These are phyloP conservation scores for Emericellopsis cladophorae DNA, from an alignment of 2,329 filamentous ascomycete species.

Conservation along the genomic window DNA sequence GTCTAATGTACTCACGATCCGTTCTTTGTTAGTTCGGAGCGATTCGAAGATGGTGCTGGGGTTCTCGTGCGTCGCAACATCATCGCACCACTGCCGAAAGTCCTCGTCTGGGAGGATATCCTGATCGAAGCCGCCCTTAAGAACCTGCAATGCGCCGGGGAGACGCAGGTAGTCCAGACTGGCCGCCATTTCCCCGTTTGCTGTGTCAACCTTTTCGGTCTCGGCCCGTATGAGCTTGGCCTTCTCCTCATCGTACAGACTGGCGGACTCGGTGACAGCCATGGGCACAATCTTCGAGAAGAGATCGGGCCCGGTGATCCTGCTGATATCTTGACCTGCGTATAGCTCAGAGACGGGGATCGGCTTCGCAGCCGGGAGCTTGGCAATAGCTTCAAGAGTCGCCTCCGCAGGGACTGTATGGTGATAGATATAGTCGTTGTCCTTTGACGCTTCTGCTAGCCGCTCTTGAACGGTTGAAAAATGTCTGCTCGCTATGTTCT, in stretches of 20 bases:
- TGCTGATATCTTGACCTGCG: conserved; percentile 90
- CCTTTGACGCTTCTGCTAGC: conserved; percentile 63
- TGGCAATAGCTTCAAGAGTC: conserved; percentile 68
- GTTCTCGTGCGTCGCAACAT: conserved; percentile 74
- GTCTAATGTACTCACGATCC: conserved; percentile 61
- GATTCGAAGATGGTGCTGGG: conserved; percentile 70
- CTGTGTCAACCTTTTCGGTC: conserved; percentile 82
- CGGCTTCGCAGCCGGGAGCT: conserved; percentile 88
- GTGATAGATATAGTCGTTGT: conserved; percentile 98
- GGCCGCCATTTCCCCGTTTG: conserved; percentile 91
- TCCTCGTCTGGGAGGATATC: conserved; percentile 81
- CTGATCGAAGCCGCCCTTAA: conserved; percentile 88
- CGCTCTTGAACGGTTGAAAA: conserved; percentile 70
- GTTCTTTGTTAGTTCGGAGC: conserved; percentile 64
- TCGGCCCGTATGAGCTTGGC: conserved; percentile 90
- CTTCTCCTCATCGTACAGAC: conserved; percentile 96
- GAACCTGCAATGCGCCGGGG: conserved; percentile 74
- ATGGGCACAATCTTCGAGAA: conserved; percentile 95
- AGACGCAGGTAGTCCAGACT: conserved; percentile 89
- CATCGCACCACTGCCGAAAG: conserved; percentile 87
- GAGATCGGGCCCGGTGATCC: conserved; percentile 92
- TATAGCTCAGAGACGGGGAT: conserved; percentile 96
- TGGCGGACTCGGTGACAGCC: conserved; percentile 91
- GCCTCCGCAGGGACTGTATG: conserved; percentile 81
- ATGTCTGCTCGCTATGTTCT: conserved; percentile 79